phyloP scores from a whole-genome alignment of 768 basidiomycete genomes.

The Coprinopsis strossmayeri region DNA sequence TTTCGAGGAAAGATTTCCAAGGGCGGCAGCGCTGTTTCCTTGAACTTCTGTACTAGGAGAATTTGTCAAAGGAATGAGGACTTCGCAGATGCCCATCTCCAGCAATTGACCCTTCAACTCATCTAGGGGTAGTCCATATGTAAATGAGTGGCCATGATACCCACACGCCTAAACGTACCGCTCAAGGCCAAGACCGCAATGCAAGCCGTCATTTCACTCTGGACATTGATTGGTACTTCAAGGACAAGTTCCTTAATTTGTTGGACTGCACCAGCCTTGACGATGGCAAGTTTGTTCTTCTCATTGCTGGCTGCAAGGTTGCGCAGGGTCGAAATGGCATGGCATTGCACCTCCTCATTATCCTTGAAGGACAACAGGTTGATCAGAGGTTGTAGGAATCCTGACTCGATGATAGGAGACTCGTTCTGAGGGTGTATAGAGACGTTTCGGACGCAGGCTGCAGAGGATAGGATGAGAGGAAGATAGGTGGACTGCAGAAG shows the following conservation, averaged over 20 bases:
- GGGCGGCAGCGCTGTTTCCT: constrained; percentile 95
- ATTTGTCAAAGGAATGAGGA: constrained; percentile 93
- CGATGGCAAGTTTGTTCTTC: constrained; percentile 97
- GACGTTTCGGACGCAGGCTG: constrained; percentile 97
- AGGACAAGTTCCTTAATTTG: constrained; percentile 96
- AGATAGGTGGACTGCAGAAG: constrained; percentile 95
- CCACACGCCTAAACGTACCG: constrained; percentile 50
- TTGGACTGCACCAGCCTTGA: constrained; percentile 94
- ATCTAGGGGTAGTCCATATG: constrained; percentile 42
- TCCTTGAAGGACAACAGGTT: constrained; percentile 97
- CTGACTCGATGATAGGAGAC: constrained; percentile 97
- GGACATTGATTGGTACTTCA: constrained; percentile 92
- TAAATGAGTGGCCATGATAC: neutral
- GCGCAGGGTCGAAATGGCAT: constrained; percentile 94
- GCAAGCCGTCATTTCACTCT: constrained; percentile 99
- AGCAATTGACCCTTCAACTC: constrained; percentile 94
- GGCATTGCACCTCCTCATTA: constrained; percentile 99
- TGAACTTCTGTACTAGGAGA: constrained; percentile 97
- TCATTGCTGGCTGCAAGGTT: constrained; percentile 96
- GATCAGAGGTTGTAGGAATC: constrained; percentile 93
- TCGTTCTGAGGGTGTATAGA: constrained; percentile 99
- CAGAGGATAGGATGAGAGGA: constrained; percentile 95
- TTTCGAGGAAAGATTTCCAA: constrained; percentile 97
- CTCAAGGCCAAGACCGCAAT: constrained; percentile 94
- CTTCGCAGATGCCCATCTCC: constrained; percentile 98